Conservation (phyloP, 73 alveolate species). For the Durusdinium trenchii region DNA sequence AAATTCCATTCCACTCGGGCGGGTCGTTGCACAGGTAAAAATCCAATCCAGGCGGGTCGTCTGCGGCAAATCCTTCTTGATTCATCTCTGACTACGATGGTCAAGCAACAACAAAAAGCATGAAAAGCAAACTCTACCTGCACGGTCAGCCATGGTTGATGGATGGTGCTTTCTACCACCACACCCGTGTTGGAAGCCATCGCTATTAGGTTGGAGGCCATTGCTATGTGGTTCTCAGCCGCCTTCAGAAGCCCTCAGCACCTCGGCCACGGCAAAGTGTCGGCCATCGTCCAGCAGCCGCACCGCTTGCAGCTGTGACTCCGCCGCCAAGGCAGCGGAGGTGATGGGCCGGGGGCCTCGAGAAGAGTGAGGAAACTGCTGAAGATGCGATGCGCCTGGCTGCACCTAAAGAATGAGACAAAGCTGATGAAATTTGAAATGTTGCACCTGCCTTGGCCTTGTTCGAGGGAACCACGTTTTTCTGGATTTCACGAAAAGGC, state of each 20-base stretch:
- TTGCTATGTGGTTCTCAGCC: neutral
- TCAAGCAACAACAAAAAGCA: neutral
- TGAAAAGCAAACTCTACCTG: neutral
- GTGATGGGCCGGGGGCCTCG: conserved; percentile 4
- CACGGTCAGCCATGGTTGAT: neutral
- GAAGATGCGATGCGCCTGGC: neutral
- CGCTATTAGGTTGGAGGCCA: neutral
- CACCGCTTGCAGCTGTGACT: neutral
- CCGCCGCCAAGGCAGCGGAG: neutral
- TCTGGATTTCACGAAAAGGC: no score
- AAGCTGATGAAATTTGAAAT: neutral
- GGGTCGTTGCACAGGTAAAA: neutral
- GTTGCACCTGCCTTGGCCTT: neutral
- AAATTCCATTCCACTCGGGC: neutral
- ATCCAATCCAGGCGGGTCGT: neutral
- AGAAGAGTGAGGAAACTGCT: neutral
- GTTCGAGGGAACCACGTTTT: neutral
- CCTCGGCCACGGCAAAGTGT: conserved; percentile 82
- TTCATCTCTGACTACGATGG: neutral
- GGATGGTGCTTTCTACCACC: neutral
- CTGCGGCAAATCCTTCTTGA: neutral
- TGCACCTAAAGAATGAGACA: neutral
- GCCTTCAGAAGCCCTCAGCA: neutral
- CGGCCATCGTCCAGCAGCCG: conserved; percentile 67
- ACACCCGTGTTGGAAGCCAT: neutral